A percentile compares a stretch with the other conserved stretches of the same genome.
These are phyloP conservation scores for Udeniomyces megalosporus DNA, from an alignment of 768 basidiomycete genomes.

Conservation along the genomic window DNA sequence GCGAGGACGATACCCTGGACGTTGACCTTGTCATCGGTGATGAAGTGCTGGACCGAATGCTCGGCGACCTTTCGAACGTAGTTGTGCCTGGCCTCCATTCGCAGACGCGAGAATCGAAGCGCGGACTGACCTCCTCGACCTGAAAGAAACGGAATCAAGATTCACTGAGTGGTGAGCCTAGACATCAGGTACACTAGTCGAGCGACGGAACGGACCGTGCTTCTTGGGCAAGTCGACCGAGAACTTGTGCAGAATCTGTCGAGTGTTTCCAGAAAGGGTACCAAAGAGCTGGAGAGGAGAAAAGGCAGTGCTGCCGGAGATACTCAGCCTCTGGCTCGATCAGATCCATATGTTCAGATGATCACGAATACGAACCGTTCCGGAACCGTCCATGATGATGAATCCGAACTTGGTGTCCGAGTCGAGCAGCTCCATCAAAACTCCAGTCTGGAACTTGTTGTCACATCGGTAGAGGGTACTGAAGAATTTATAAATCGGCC, in stretches of 20 bases:
- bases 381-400: conserved; percentile 86
- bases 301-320: not conserved
- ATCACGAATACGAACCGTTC: not conserved
- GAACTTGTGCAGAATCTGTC: conserved; percentile 95
- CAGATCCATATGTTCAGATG: no score
- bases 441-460: conserved; percentile 99
- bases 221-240: conserved; percentile 98
- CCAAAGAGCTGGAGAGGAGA: conserved; percentile 49
- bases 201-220: conserved; percentile 39
- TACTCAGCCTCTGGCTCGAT: not conserved
- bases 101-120: conserved; percentile 95
- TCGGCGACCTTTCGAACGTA: conserved; percentile 99
- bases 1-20: conserved; percentile 90
- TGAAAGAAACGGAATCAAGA: not conserved
- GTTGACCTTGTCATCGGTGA: conserved; percentile 95
- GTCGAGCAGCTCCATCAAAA: conserved; percentile 86
- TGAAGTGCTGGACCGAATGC: conserved; percentile 90
- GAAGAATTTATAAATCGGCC: not conserved
- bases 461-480: conserved; percentile 97
- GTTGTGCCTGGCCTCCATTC: conserved; percentile 98
- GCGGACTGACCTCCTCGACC: conserved; percentile 95
- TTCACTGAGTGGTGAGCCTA: not conserved
- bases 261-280: conserved; percentile 86
- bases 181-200: no score
- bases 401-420: conserved; percentile 96